These are phyloP conservation scores for Berkeleyomyces rouxiae DNA, from an alignment of 2,329 filamentous ascomycete species.

Conservation along the genomic window DNA sequence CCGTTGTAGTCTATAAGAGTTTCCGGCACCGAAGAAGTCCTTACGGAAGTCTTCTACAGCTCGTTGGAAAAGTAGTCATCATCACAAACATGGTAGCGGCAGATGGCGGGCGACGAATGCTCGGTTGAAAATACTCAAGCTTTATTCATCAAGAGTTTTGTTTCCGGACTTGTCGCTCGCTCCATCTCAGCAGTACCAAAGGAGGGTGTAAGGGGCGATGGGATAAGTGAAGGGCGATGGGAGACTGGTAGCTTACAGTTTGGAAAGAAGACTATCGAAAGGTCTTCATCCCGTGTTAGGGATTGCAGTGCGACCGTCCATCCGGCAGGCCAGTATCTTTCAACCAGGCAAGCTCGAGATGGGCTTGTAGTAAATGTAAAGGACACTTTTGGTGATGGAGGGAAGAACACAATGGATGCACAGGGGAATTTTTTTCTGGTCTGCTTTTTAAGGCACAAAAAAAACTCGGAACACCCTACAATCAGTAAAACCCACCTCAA, in stretches of 20 bases:
- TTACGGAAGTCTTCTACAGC: constrained; percentile 14
- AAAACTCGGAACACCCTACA: not conserved
- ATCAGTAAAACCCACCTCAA: not conserved
- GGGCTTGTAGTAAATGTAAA: not conserved
- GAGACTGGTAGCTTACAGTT: too few relatives aligned
- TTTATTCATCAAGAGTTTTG: too few relatives aligned
- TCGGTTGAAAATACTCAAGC: too few relatives aligned
- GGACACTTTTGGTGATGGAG: not conserved
- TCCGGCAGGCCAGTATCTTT: constrained; percentile 9
- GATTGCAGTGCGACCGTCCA: constrained; percentile 9
- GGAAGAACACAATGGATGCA: not conserved
- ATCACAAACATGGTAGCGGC: constrained; percentile 21
- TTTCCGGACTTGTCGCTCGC: too few relatives aligned
- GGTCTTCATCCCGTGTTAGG: constrained; percentile 10
- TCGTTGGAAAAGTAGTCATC: constrained; percentile 38
- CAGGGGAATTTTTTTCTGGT: not conserved
- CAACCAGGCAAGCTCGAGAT: constrained; percentile 3
- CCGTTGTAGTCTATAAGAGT: constrained; percentile 79
- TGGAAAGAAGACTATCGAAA: not conserved
- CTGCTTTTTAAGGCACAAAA: not conserved
- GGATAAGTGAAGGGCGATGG: too few relatives aligned
- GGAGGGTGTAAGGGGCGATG: not conserved
- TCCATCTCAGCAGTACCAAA: too few relatives aligned
- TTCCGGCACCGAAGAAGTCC: constrained; percentile 13
- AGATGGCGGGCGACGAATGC: not conserved